Evolutionary conservation across 2,329 filamentous ascomycete species (phyloP).

Genomic region (Elsinoe australis): DNA sequence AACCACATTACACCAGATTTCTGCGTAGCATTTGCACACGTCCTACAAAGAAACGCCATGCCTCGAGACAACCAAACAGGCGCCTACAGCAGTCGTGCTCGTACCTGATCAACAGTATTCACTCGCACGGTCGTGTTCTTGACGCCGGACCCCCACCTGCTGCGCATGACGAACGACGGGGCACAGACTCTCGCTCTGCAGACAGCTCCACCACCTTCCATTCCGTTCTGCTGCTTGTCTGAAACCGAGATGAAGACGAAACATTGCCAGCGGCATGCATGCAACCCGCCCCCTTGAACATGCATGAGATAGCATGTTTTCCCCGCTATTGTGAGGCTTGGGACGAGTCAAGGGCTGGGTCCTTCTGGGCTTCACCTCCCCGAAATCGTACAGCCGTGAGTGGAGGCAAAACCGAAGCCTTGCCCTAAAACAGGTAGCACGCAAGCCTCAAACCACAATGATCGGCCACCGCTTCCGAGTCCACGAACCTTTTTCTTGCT

Average conservation of each 20-base stretch:
- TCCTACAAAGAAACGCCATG: too few relatives aligned
- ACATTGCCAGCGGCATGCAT: constrained; percentile 1
- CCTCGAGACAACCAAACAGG: too few relatives aligned
- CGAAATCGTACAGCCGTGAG: constrained; percentile 3
- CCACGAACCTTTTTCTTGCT: not conserved
- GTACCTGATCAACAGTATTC: too few relatives aligned
- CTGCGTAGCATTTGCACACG: too few relatives aligned
- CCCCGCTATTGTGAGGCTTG: constrained; percentile 13
- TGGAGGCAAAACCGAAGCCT: constrained; percentile 4
- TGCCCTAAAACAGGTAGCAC: not conserved
- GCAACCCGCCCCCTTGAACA: not conserved
- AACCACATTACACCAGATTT: too few relatives aligned
- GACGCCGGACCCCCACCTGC: too few relatives aligned
- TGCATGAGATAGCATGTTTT: constrained; percentile 9
- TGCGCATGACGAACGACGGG: constrained; percentile 6
- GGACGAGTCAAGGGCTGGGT: constrained; percentile 10
- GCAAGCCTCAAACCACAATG: not conserved
- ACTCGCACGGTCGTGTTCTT: not conserved
- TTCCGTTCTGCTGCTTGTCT: not conserved
- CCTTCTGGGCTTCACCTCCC: constrained; percentile 2
- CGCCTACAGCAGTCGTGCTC: too few relatives aligned
- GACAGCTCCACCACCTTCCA: not conserved
- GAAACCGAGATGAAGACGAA: not conserved
- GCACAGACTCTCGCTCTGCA: constrained; percentile 4
- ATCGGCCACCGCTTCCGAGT: constrained; percentile 11